Conservation (phyloP, 2,329 filamentous ascomycete genomes). For the Sphaerostilbella broomeana region DNA sequence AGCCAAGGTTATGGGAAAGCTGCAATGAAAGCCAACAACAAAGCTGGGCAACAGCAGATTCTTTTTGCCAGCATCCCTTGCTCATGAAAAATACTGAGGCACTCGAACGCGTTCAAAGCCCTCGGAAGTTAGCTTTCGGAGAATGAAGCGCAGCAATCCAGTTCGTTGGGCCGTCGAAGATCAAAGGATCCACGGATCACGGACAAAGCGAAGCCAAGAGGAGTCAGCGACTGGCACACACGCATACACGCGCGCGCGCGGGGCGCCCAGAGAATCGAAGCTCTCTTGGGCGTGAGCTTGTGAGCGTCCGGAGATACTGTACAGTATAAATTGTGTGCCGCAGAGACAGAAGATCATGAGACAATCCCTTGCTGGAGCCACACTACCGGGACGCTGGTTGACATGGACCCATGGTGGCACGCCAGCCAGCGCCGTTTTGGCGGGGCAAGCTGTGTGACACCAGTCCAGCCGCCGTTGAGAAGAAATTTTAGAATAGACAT, state of each 20-base stretch:
- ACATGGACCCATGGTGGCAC: slow-evolving; percentile 10
- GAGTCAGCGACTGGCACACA: no score
- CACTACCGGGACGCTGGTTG: slow-evolving; percentile 13
- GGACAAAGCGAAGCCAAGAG: no score
- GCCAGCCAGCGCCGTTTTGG: slow-evolving; percentile 13
- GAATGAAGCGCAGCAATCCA: no score
- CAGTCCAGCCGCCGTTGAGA: slow-evolving; percentile 4
- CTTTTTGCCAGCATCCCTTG: slow-evolving; percentile 10
- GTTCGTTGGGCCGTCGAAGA: no score
- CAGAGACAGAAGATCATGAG: slow-evolving; percentile 13
- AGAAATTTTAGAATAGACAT: not conserved
- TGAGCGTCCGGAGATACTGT: no score
- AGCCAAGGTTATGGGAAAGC: no score
- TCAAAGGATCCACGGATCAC: no score
- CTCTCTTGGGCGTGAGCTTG: no score
- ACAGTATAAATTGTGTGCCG: no score
- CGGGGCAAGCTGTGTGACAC: slow-evolving; percentile 12
- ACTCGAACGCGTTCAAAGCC: not conserved
- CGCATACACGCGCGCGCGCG: slow-evolving; percentile 8
- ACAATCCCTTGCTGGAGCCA: slow-evolving; percentile 15
- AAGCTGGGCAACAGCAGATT: not conserved
- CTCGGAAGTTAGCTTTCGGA: no score
- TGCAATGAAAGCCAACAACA: no score
- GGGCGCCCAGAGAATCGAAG: no score
- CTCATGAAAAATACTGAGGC: not conserved